Conservation (phyloP, 208 protist genomes). For the Trypanosoma lewisi region DNA sequence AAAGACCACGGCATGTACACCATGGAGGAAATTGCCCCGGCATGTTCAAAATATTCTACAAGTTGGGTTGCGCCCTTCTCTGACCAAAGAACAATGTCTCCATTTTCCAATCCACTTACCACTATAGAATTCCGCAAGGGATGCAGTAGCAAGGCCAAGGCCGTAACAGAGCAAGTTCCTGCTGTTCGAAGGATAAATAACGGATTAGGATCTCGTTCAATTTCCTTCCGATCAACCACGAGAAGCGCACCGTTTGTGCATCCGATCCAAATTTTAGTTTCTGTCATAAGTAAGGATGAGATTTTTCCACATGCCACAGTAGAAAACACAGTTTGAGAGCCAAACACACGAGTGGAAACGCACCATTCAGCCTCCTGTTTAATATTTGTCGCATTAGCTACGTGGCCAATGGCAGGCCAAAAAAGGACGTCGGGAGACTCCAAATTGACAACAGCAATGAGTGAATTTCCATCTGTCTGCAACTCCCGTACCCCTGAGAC, state of each 20-base stretch:
- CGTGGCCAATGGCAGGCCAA: conserved; percentile 8
- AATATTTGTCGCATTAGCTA: conserved; percentile 4
- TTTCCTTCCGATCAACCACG: background rate
- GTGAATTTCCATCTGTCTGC: conserved; percentile 6
- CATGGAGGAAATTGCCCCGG: conserved; percentile 11
- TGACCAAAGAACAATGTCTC: conserved; percentile 22
- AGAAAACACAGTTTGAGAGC: background rate
- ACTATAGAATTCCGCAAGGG: background rate
- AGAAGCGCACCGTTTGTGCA: conserved; percentile 11
- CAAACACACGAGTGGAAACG: conserved; percentile 6
- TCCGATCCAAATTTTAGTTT: conserved; percentile 13
- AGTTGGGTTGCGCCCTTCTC: background rate
- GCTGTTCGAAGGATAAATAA: conserved; percentile 9
- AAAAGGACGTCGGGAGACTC: background rate
- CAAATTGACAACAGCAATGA: conserved; percentile 13
- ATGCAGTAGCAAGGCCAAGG: conserved; percentile 3
- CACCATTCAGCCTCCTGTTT: background rate
- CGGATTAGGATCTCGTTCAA: background rate
- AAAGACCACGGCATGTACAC: conserved; percentile 8
- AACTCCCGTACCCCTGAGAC: background rate
- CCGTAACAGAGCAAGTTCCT: conserved; percentile 9
- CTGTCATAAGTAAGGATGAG: conserved; percentile 10
- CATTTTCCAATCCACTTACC: conserved; percentile 24
- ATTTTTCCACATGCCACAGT: background rate
- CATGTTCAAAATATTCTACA: conserved; percentile 15